phyloP scores from a whole-genome alignment of 164 flowering plant species.

The Aristolochia fimbriata region DNA sequence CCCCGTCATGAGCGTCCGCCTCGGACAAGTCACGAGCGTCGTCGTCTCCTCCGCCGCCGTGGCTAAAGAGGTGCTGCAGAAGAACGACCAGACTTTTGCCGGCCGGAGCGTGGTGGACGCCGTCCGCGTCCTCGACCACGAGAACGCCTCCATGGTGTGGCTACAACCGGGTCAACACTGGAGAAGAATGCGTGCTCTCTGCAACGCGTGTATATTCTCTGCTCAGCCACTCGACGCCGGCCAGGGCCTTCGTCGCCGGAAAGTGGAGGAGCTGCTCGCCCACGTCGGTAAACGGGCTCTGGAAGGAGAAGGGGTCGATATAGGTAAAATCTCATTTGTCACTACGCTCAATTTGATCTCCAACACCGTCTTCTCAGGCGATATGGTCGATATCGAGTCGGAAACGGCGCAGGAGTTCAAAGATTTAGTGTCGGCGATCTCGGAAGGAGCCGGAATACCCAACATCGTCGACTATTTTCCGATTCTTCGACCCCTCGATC shows the following conservation, averaged over 20 bases:
- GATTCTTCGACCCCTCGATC: conserved; percentile 1
- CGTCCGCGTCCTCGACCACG: background rate
- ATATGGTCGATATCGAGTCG: conserved; percentile 4
- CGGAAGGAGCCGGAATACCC: conserved; percentile 2
- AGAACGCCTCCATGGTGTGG: background rate
- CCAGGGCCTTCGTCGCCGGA: background rate
- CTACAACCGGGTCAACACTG: background rate
- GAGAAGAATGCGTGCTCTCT: background rate
- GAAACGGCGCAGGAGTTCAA: conserved; percentile 1
- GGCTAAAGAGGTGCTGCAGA: conserved; percentile 3
- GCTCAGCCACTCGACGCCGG: background rate
- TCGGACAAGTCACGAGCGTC: conserved; percentile 4
- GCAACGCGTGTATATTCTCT: background rate
- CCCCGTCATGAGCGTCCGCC: conserved; percentile 1
- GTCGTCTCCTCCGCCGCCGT: conserved; percentile 2
- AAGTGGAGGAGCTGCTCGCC: background rate
- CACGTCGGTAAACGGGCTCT: background rate
- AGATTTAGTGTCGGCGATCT: background rate
- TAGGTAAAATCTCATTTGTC: background rate
- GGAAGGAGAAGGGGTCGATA: background rate
- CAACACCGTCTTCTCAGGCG: conserved; percentile 4
- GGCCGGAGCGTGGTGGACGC: conserved; percentile 2
- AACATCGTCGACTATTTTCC: conserved; percentile 4
- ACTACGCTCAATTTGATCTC: conserved; percentile 2
- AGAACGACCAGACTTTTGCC: conserved; percentile 1